Evolutionary conservation across 2,329 filamentous ascomycete genomes (phyloP), one percentile per base, ranked within the genome.

Genomic region (Curvularia eragrostidis): DNA sequence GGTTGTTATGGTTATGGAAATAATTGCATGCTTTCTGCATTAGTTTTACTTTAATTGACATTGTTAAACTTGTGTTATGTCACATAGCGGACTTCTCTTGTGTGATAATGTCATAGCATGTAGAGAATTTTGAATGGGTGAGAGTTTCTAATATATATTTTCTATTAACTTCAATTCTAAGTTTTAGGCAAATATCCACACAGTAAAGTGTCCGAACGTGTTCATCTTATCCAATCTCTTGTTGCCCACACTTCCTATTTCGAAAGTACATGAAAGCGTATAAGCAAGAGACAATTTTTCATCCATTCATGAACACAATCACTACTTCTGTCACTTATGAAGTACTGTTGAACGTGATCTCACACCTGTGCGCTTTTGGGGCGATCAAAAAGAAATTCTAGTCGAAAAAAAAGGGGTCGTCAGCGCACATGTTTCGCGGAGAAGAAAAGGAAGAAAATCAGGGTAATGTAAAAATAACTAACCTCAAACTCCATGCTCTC

Each of bases 371-470:
- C 1, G 72, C 77, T 59, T 76, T 76, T 0, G 79, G 80, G 7
- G 75, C 73, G 61, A 81, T 77, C 49, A 82, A 62, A 48, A 82
- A 81, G 62, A 77, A 79, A 24, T 80, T 77, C 54, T 56, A 12
- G 3, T 8, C 5, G 12, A 39, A 43, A 10, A 36, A 48, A 23
- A 24, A 30, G 15, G 1, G 8, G 15, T 18, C 15, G 34, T 36
- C 15, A 36, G 34, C 15, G 34, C 15, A 36, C 9, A n/a, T 6
- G 4, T 18, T 36, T 18, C n/a, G 32, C 24, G 24, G 3, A 7
- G 9, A 23, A 24, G n/a, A n/a, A 13, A 36, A 32, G 9, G 10
- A 4, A 28, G 2, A 19, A 28, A 8, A 36, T 15, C 10, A 21
- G 23, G 3, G 32, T 18, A n/a, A 26, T 28, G 3, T 5, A 43